Evolutionary conservation across 139 green algal species (phyloP).

Genomic region (Chlorella sp.): DNA sequence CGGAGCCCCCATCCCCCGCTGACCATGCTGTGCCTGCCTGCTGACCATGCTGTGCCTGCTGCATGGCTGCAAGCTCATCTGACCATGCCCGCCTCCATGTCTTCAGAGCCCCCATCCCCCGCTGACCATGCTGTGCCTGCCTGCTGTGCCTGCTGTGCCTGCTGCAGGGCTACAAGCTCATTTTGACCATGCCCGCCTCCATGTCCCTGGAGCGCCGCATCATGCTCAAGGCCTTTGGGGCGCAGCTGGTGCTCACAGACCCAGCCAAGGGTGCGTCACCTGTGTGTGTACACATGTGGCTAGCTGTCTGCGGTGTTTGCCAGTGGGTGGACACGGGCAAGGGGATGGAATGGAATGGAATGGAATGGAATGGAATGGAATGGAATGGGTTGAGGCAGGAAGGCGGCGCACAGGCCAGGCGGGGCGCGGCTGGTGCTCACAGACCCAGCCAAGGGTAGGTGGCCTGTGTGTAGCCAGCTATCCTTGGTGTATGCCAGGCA

Average conservation of each 20-base stretch:
- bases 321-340: too few species aligned
- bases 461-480: neutral
- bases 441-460: slow-evolving; percentile 76
- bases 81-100: neutral
- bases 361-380: too few species aligned
- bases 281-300: too few species aligned
- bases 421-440: slow-evolving; percentile 63
- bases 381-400: too few species aligned
- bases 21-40: too few species aligned
- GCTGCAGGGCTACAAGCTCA: slow-evolving; percentile 90
- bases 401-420: too few species aligned
- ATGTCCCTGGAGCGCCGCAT: slow-evolving; percentile 97
- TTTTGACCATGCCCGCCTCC: slow-evolving; percentile 98
- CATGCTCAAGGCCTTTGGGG: slow-evolving; percentile 91
- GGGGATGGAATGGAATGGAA: too few species aligned
- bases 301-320: too few species aligned
- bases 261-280: slow-evolving; percentile 69
- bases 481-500: neutral
- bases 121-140: too few species aligned
- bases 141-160: too few species aligned
- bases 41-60: too few species aligned
- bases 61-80: neutral
- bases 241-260: slow-evolving; percentile 80
- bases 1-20: too few species aligned
- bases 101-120: neutral